phyloP scores from a whole-genome alignment of 2,329 filamentous ascomycete species.

The Paracoccidioides brasiliensis region DNA sequence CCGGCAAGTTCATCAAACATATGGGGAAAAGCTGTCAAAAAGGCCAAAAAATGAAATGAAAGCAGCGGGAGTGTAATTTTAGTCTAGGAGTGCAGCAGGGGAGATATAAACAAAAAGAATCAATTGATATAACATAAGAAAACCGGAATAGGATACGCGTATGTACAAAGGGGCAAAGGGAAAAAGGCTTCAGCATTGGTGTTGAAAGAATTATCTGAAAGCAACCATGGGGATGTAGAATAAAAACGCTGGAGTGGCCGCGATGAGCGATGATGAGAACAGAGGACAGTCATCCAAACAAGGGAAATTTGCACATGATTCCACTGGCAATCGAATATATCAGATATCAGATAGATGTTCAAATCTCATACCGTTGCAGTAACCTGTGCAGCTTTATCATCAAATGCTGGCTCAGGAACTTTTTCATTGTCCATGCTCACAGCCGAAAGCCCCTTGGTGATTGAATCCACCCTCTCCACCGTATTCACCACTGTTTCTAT shows the following conservation, averaged over 20 bases:
- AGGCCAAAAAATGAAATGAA: not conserved
- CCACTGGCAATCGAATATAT: too few relatives aligned
- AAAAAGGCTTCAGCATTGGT: too few relatives aligned
- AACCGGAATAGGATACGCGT: not conserved
- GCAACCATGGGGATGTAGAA: too few relatives aligned
- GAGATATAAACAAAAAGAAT: not conserved
- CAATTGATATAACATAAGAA: not conserved
- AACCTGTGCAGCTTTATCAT: not conserved
- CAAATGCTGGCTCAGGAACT: not conserved
- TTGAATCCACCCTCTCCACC: not conserved
- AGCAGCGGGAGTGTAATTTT: not conserved
- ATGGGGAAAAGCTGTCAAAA: not conserved
- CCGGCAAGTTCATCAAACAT: not conserved
- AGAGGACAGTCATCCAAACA: too few relatives aligned
- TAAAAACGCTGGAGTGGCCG: too few relatives aligned
- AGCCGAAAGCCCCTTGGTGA: slow-evolving; percentile 15
- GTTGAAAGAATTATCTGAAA: too few relatives aligned
- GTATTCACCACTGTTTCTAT: not conserved
- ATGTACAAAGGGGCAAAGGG: not conserved
- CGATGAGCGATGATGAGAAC: too few relatives aligned
- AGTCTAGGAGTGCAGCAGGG: not conserved
- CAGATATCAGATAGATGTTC: too few relatives aligned
- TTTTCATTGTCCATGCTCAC: slow-evolving; percentile 24
- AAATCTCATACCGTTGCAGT: not conserved
- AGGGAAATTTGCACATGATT: too few relatives aligned